These are phyloP conservation scores for Zarea fungicola DNA, from an alignment of 2,329 filamentous ascomycete species.

Conservation along the genomic window DNA sequence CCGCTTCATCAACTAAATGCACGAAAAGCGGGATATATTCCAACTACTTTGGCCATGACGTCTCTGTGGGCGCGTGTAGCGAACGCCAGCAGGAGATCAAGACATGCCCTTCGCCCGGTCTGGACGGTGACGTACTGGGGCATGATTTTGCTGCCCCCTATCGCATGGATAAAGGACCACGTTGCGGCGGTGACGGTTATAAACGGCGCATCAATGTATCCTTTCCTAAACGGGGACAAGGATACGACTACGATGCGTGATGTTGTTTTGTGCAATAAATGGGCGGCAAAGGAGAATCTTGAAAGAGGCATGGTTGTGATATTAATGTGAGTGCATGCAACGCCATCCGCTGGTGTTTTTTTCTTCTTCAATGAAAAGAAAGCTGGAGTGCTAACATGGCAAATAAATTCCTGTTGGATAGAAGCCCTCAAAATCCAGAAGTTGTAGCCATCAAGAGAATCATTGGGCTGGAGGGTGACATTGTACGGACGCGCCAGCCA, in stretches of 20 bases:
- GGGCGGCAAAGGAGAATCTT: constrained; percentile 52
- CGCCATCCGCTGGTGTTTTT: background rate
- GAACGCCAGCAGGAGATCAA: no score
- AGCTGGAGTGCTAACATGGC: no score
- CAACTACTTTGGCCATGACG: no score
- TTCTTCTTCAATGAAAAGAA: no score
- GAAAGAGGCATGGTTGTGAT: constrained; percentile 71
- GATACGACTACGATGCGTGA: constrained; percentile 51
- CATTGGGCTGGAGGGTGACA: constrained; percentile 74
- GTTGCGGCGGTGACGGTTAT: constrained; percentile 55
- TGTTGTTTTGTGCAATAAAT: constrained; percentile 54
- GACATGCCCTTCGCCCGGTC: no score
- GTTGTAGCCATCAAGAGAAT: constrained; percentile 74
- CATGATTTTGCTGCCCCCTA: constrained; percentile 59
- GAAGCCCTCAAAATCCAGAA: constrained; percentile 67
- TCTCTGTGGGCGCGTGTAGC: constrained; percentile 33
- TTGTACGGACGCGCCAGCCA: constrained; percentile 59
- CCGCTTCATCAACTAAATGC: no score
- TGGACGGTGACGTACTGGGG: no score
- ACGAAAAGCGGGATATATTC: no score
- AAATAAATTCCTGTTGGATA: constrained; percentile 35
- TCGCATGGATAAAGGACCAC: constrained; percentile 56
- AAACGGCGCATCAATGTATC: constrained; percentile 67
- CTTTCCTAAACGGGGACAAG: constrained; percentile 64
- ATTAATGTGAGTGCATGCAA: constrained; percentile 53